Conservation (phyloP, 164 flowering plant species). For the Vitis riparia region DNA sequence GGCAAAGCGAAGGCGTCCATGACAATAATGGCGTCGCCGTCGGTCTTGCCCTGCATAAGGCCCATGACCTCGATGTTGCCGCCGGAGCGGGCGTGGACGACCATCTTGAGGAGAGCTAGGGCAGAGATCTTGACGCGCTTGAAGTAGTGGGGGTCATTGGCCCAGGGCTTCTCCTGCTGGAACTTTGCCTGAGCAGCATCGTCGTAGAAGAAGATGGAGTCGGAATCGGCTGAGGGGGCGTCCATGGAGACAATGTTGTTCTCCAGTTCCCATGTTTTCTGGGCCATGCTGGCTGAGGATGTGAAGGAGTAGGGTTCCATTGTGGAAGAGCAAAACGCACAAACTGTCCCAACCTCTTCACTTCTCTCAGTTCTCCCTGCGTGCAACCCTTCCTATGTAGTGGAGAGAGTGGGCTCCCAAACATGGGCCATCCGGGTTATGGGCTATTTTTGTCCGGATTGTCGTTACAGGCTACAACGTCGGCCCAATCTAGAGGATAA, state of each 20-base stretch:
- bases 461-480: too few relatives aligned
- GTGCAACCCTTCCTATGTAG: too few relatives aligned
- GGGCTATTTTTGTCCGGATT: too few relatives aligned
- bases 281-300: slow-evolving; percentile 58
- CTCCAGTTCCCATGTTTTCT: slow-evolving; percentile 91
- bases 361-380: too few relatives aligned
- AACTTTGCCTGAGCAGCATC: slow-evolving; percentile 66
- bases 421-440: too few relatives aligned
- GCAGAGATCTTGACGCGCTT: slow-evolving; percentile 95
- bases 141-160: slow-evolving; percentile 86
- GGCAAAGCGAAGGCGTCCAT: slow-evolving; percentile 99
- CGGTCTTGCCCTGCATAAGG: slow-evolving; percentile 96
- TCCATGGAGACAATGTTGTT: slow-evolving; percentile 66
- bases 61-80: slow-evolving; percentile 99
- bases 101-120: slow-evolving; percentile 95
- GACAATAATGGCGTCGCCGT: slow-evolving; percentile 88
- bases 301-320: slow-evolving; percentile 28
- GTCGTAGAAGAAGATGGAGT: slow-evolving; percentile 86
- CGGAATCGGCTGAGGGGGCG: slow-evolving; percentile 39
- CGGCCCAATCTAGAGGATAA: too few relatives aligned
- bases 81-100: slow-evolving; percentile 97
- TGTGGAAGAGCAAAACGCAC: too few relatives aligned
- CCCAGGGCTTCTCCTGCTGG: slow-evolving; percentile 94
- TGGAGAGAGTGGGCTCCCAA: too few relatives aligned
- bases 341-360: too few relatives aligned